Percentiles rank a stretch among this genome's conserved stretches.
These are phyloP conservation scores for Terana coerulea DNA, from an alignment of 768 basidiomycete species.

Conservation along the genomic window DNA sequence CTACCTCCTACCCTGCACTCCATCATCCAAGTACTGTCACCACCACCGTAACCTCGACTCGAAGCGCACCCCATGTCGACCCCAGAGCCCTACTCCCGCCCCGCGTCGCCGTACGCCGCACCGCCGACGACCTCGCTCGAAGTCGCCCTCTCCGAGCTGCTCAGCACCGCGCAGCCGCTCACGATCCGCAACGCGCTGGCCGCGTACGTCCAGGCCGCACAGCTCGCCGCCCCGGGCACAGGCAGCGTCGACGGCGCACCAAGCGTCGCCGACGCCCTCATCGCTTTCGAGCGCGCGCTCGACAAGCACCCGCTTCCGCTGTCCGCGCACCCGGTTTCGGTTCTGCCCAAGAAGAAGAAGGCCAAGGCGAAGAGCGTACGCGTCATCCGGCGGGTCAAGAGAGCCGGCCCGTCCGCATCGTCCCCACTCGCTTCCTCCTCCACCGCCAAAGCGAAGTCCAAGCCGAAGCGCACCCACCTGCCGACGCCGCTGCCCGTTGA, in stretches of 20 bases:
- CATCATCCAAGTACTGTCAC: no score
- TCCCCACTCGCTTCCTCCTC: no score
- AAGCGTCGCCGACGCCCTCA: slow-evolving; percentile 2
- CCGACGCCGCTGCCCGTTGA: neutral
- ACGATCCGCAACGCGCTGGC: slow-evolving; percentile 1
- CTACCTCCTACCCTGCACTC: no score
- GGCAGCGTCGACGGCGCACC: neutral
- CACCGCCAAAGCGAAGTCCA: neutral
- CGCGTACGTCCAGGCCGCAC: slow-evolving; percentile 1
- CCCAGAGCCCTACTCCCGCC: no score
- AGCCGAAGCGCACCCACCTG: neutral
- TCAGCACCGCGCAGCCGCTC: neutral
- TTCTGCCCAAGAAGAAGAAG: neutral
- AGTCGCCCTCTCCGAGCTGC: slow-evolving; percentile 1
- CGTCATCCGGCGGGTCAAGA: no score
- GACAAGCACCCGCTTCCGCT: slow-evolving; percentile 6
- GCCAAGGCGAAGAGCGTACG: neutral
- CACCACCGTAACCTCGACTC: no score
- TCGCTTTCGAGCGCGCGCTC: slow-evolving; percentile 10
- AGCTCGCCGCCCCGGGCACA: neutral
- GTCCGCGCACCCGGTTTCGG: neutral
- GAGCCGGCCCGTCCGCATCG: no score
- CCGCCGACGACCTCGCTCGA: slow-evolving; percentile 1
- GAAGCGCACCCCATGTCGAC: no score
- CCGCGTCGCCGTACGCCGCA: no score